Evolutionary conservation across 768 basidiomycete species (phyloP).

Genomic region (Amylocystis lapponica): DNA sequence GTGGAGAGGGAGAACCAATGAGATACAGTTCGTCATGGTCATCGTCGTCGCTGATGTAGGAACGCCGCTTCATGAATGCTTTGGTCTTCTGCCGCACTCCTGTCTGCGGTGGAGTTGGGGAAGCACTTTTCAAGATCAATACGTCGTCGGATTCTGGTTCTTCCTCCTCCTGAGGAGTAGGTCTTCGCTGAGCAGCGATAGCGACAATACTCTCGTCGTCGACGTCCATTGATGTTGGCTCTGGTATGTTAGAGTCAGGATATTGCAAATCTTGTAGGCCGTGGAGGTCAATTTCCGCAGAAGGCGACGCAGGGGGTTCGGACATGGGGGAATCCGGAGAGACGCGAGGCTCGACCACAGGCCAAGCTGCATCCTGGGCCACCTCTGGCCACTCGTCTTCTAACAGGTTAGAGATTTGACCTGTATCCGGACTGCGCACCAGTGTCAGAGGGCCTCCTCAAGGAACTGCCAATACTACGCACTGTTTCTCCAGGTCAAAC

Average conservation of each 20-base stretch:
- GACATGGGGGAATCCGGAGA: slow-evolving; percentile 19
- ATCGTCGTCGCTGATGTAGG: too few species aligned
- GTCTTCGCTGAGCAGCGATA: neutral
- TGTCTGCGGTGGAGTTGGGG: neutral
- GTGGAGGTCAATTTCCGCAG: neutral
- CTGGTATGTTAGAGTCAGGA: neutral
- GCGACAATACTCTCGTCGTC: neutral
- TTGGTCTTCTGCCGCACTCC: neutral
- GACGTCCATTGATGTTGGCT: slow-evolving; percentile 3
- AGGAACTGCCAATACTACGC: slow-evolving; percentile 18
- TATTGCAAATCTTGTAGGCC: slow-evolving; percentile 1
- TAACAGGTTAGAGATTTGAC: slow-evolving; percentile 21
- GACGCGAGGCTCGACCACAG: too few species aligned
- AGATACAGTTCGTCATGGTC: neutral
- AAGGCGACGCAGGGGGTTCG: slow-evolving; percentile 15
- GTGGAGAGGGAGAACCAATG: neutral
- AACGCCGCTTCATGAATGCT: neutral
- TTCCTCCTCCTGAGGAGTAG: neutral
- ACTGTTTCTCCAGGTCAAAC: slow-evolving; percentile 52
- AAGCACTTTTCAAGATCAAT: neutral
- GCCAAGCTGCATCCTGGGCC: too few species aligned
- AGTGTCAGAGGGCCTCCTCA: slow-evolving; percentile 3
- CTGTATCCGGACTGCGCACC: slow-evolving; percentile 30
- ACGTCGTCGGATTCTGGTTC: slow-evolving; percentile 1
- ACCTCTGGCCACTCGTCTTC: slow-evolving; percentile 22